Conservation (phyloP, 78 protist genomes). For the Dictyostelium citrinum region DNA sequence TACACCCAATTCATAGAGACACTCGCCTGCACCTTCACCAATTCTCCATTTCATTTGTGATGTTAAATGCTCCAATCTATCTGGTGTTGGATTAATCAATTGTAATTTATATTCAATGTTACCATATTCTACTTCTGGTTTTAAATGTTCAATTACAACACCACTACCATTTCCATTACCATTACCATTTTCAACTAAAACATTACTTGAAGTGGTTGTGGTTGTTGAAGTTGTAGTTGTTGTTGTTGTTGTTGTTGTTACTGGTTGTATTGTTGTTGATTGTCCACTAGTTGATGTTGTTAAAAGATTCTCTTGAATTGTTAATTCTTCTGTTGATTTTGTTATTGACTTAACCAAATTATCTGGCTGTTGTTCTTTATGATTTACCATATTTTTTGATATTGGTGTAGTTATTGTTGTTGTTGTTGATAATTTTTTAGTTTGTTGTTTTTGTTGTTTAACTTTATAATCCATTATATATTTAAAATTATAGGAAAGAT, state of each 20-base stretch:
- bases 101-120: slow-evolving; percentile 79
- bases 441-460: neutral
- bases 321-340: neutral
- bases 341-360: neutral
- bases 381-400: neutral
- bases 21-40: slow-evolving; percentile 89
- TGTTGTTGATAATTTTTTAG: neutral
- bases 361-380: neutral
- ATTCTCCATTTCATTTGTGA: slow-evolving; percentile 78
- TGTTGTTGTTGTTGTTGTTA: slow-evolving; percentile 14
- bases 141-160: slow-evolving; percentile 11
- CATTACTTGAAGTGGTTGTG: neutral
- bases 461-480: neutral
- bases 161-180: neutral
- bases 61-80: slow-evolving; percentile 73
- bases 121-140: slow-evolving; percentile 78
- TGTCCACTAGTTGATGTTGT: neutral
- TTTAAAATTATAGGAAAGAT: neutral
- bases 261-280: neutral
- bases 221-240: neutral
- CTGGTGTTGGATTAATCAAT: slow-evolving; percentile 79
- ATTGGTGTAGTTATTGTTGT: neutral
- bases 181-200: neutral
- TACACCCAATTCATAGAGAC: slow-evolving; percentile 92
- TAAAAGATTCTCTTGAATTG: neutral